Evolutionary conservation across 305 asterid genomes (phyloP).

Genomic region (Solanum chacoense): DNA sequence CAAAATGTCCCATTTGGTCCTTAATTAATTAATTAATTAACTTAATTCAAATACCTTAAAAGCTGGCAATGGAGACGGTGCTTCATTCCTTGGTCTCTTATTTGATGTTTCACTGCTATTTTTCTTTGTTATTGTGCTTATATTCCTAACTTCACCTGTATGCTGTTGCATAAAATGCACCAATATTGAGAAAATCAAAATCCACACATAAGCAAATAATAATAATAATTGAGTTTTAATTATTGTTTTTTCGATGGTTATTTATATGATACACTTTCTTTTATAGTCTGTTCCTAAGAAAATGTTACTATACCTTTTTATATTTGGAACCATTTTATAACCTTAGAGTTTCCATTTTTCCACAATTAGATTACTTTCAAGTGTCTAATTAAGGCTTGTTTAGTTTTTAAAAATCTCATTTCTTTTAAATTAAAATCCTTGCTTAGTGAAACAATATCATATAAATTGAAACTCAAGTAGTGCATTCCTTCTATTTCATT

Average conservation of each 20-base stretch:
- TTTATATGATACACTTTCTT: neutral
- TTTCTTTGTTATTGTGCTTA: slow-evolving; percentile 29
- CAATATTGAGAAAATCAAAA: neutral
- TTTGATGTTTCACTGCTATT: slow-evolving; percentile 37
- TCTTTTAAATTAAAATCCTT: neutral
- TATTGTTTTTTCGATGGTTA: accelerated
- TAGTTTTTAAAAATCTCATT: neutral
- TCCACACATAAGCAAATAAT: neutral
- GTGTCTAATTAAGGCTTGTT: neutral
- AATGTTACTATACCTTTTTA: neutral
- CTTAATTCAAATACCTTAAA: slow-evolving; percentile 47
- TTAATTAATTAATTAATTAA: neutral
- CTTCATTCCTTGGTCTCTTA: slow-evolving; percentile 62
- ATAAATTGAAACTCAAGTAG: neutral
- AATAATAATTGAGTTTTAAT: neutral
- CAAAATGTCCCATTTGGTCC: neutral
- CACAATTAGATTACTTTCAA: neutral
- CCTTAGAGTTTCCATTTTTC: neutral
- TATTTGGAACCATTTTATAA: neutral
- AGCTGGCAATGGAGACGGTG: slow-evolving; percentile 69
- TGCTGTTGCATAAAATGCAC: slow-evolving; percentile 18
- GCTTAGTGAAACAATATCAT: neutral
- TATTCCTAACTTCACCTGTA: slow-evolving; percentile 32
- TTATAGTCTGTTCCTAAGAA: neutral
- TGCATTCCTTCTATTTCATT: neutral